Evolutionary conservation across 1,284 basidiomycete species (phyloP).

Genomic region (Marasmius oreades): DNA sequence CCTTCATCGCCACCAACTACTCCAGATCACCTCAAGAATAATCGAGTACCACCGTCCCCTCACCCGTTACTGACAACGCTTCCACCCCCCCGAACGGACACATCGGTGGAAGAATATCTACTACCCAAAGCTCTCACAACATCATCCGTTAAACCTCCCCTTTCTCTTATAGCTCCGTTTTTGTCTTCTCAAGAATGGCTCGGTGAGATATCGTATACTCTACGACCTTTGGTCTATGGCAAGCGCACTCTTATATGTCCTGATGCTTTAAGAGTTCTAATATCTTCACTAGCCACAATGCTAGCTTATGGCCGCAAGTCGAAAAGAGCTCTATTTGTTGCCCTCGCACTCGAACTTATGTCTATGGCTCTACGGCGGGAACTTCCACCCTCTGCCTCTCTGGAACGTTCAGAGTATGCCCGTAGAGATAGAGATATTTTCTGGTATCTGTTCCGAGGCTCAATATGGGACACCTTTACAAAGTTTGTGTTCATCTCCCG

Average conservation of each 20-base stretch:
- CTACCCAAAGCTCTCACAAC: constrained; percentile 75
- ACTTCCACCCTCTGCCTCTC: constrained; percentile 53
- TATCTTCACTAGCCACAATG: constrained; percentile 31
- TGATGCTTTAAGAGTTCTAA: constrained; percentile 9
- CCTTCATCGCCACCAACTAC: constrained; percentile 50
- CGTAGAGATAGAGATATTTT: constrained; percentile 77
- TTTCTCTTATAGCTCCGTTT: constrained; percentile 57
- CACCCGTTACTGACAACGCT: constrained; percentile 56
- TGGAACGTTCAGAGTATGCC: constrained; percentile 80
- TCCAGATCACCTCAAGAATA: constrained; percentile 76
- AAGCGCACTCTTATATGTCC: constrained; percentile 17
- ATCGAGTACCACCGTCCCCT: constrained; percentile 59
- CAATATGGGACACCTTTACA: constrained; percentile 87
- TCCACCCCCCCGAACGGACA: constrained; percentile 45
- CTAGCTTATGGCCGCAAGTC: constrained; percentile 35
- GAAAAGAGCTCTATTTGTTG: constrained; percentile 51
- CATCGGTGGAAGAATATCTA: constrained; percentile 70
- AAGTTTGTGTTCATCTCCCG: constrained; percentile 39
- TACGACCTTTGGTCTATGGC: constrained; percentile 77
- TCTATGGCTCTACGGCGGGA: constrained; percentile 64
- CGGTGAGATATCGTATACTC: constrained; percentile 61
- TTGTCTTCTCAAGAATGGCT: constrained; percentile 68
- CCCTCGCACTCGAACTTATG: constrained; percentile 60
- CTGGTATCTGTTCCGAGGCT: constrained; percentile 86
- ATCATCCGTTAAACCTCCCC: constrained; percentile 64